phyloP scores from a whole-genome alignment of 768 basidiomycete species.

The Phylloporus rhodoxanthus region DNA sequence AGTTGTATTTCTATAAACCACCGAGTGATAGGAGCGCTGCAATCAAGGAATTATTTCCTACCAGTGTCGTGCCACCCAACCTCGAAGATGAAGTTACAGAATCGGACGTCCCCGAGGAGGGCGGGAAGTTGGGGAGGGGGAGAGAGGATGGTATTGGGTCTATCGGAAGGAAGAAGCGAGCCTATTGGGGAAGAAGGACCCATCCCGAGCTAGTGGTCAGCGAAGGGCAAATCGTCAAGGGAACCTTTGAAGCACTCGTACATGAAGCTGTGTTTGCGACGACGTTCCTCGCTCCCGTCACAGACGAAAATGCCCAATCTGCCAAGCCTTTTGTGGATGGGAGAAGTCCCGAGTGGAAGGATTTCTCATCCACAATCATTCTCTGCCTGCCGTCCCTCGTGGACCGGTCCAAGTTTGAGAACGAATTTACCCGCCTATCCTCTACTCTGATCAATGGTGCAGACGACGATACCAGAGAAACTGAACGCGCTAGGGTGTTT shows the following conservation, averaged over 20 bases:
- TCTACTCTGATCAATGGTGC: slow-evolving; percentile 59
- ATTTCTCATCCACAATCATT: slow-evolving; percentile 57
- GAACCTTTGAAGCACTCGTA: slow-evolving; percentile 70
- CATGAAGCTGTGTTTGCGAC: slow-evolving; percentile 82
- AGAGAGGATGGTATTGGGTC: slow-evolving; percentile 29
- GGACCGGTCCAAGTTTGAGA: slow-evolving; percentile 54
- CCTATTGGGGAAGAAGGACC: slow-evolving; percentile 70
- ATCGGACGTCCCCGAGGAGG: slow-evolving; percentile 25
- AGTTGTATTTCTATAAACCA: slow-evolving; percentile 82
- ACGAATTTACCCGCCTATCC: slow-evolving; percentile 64
- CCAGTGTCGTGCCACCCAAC: slow-evolving; percentile 49
- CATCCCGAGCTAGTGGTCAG: slow-evolving; percentile 62
- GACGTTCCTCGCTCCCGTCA: slow-evolving; percentile 39
- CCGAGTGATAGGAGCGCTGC: slow-evolving; percentile 60
- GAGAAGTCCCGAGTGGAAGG: slow-evolving; percentile 45
- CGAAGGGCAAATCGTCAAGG: slow-evolving; percentile 47
- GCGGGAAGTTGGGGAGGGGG: slow-evolving; percentile 27
- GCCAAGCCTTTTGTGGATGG: slow-evolving; percentile 16
- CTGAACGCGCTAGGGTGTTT: slow-evolving; percentile 41
- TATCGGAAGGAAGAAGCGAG: slow-evolving; percentile 49
- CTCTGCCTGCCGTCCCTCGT: slow-evolving; percentile 56
- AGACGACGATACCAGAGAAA: slow-evolving; percentile 33
- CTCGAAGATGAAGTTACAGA: slow-evolving; percentile 42
- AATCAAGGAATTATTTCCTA: slow-evolving; percentile 72
- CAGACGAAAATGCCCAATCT: slow-evolving; percentile 14